Percentiles rank a stretch among this genome's conserved stretches.
These are phyloP conservation scores for Fusarium robinianum DNA, from an alignment of 2,329 filamentous ascomycete species.

Conservation along the genomic window DNA sequence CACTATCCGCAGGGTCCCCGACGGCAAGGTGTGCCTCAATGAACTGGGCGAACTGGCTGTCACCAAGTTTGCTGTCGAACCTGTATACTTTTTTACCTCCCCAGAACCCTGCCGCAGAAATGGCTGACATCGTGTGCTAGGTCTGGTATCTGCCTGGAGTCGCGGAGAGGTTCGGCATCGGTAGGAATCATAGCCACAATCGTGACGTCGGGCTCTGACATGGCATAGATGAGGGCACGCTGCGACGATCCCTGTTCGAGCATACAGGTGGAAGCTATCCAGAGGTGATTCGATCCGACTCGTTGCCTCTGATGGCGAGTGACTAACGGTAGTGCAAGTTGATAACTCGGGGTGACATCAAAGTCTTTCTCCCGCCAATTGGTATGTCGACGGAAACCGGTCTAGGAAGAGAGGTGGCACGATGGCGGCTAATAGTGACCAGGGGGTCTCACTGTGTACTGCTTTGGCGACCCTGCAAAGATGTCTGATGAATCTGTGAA, in stretches of 20 bases:
- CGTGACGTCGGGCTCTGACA: conserved; percentile 33
- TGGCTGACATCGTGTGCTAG: conserved; percentile 35
- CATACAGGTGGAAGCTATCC: conserved; percentile 96
- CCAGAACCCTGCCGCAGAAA: not conserved
- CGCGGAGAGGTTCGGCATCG: conserved; percentile 90
- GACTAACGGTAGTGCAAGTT: conserved; percentile 54
- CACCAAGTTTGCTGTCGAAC: conserved; percentile 96
- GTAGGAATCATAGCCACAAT: conserved; percentile 46
- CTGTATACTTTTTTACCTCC: conserved; percentile 58
- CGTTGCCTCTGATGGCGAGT: not conserved
- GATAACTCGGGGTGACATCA: conserved; percentile 92
- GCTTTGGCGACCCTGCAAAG: conserved; percentile 92
- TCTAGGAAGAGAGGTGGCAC: not conserved
- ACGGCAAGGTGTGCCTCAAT: conserved; percentile 91
- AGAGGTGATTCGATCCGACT: conserved; percentile 55
- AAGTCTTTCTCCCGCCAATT: conserved; percentile 93
- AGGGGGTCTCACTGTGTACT: conserved; percentile 92
- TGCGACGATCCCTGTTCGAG: conserved; percentile 88
- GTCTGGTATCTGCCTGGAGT: conserved; percentile 86
- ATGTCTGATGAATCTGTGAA: conserved; percentile 85
- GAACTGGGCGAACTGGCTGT: conserved; percentile 85
- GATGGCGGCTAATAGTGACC: conserved; percentile 19
- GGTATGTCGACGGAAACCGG: conserved; percentile 50
- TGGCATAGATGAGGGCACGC: conserved; percentile 73
- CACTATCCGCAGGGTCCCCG: conserved; percentile 54